Evolutionary conservation across 139 green algal species (phyloP), one percentile per base, ranked within the genome.

Genomic region (Volvox reticuliferus): DNA sequence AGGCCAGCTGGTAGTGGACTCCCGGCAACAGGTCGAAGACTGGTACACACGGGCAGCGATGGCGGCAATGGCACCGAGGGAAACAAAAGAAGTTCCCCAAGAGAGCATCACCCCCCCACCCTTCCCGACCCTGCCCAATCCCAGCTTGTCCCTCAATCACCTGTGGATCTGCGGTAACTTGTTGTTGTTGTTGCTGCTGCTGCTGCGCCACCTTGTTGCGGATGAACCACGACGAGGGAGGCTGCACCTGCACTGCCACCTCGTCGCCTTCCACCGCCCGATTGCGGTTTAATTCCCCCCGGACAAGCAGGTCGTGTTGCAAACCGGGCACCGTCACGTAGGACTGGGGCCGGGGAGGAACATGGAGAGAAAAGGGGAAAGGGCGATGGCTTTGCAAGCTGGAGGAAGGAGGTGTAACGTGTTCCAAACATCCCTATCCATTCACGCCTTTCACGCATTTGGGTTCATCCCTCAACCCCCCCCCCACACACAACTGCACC

Each of bases 191-290:
- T 78, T 79, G 75, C 63, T 69, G 65, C 87, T 83, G 83, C 36
- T 79, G 33, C 30, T 69, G n/a, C 69, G 93, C 78, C 73, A 82
- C 69, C 26, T 89, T 44, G 36, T 50, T 44, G 24, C 55, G 32
- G 28, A n/a, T 79, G 50, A 75, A 92, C 96, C 96, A 97, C 22
- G 92, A 24, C 5, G 71, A 32, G 26, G 92, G 86, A 6, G 95
- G 93, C 82, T 97, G 86, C 17, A 98, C 61, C 67, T 90, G 62
- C 67, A 99, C 97, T 82, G 92, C 79, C 71, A 99, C 97, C 85
- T 96, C 94, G 91, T 99, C 97, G 0, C 97, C 97, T 35, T 99
- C 97, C 0, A 99, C 79, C 28, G 94, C 91, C 50, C 96, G 88
- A 73, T 94, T 96, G 33, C 92, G 89, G 18, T 55, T 37, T 5